Conservation (phyloP, 1,139 yeast genomes). For the Geotrichum fermentans region DNA sequence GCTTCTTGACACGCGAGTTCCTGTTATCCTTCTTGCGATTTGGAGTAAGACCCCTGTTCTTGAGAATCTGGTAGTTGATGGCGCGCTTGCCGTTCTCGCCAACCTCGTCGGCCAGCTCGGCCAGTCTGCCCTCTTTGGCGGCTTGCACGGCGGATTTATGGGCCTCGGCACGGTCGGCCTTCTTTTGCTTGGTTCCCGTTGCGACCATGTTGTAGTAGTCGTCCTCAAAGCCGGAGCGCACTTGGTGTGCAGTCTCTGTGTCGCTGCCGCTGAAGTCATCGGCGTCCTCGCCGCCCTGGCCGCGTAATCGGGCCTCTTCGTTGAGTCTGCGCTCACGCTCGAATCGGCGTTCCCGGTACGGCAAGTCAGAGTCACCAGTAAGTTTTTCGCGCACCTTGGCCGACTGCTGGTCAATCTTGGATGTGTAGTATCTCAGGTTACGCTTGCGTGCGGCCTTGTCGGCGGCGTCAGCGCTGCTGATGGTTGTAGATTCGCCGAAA, state of each 20-base stretch:
- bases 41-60: conserved; percentile 92
- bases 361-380: conserved; percentile 85
- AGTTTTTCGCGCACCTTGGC: conserved; percentile 50
- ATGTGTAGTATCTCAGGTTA: conserved; percentile 89
- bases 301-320: conserved; percentile 86
- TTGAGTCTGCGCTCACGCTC: conserved; percentile 83
- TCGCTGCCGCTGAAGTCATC: conserved; percentile 48
- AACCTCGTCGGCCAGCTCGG: conserved; percentile 57
- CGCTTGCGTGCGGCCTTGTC: conserved; percentile 80
- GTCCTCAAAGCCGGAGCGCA: conserved; percentile 36
- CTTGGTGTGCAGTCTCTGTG: conserved; percentile 32
- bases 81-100: conserved; percentile 91
- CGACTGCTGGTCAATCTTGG: conserved; percentile 74
- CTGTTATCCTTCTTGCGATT: conserved; percentile 89
- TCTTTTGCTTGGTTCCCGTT: conserved; percentile 45
- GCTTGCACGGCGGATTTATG: conserved; percentile 73
- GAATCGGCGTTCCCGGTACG: conserved; percentile 83
- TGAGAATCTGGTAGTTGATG: conserved; percentile 83
- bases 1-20: conserved; percentile 95
- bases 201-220: conserved; percentile 53
- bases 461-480: conserved; percentile 76
- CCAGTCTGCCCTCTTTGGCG: conserved; percentile 77
- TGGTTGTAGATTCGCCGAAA: conserved; percentile 54
- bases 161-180: conserved; percentile 53
- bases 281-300: conserved; percentile 58